A percentile compares a stretch with the other conserved stretches of the same genome.
These are phyloP conservation scores for Dendrocalamus latiflorus DNA, from an alignment of 202 grass and related monocot genomes.

Conservation along the genomic window DNA sequence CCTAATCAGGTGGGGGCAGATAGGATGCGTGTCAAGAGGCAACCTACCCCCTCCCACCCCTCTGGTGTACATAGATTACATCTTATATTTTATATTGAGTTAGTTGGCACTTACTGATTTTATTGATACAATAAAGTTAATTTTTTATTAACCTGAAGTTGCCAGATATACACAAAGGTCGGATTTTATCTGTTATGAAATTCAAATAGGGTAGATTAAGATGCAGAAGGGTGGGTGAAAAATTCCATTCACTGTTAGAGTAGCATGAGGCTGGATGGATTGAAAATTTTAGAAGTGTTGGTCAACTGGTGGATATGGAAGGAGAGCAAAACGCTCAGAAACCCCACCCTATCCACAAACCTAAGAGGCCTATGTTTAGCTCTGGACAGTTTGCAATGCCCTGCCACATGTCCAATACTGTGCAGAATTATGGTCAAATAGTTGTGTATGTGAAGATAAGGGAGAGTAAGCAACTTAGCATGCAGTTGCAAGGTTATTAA, in stretches of 20 bases:
- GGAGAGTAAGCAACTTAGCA: background rate
- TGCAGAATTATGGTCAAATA: conserved; percentile 2
- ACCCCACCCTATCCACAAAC: background rate
- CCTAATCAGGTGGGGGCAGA: background rate
- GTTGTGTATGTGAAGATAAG: background rate
- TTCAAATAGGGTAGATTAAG: background rate
- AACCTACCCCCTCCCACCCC: background rate
- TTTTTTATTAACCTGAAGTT: background rate
- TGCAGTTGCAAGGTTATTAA: too few relatives aligned
- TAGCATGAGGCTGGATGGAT: background rate
- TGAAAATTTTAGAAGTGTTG: background rate
- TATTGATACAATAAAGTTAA: background rate
- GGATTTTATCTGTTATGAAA: background rate
- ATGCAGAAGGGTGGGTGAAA: background rate
- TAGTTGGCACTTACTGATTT: background rate
- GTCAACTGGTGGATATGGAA: background rate
- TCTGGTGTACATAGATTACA: background rate
- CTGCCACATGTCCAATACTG: background rate
- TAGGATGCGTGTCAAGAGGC: background rate
- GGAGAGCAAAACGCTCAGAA: background rate
- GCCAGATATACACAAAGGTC: background rate
- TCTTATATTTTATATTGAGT: background rate
- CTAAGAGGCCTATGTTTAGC: background rate
- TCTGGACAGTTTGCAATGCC: background rate
- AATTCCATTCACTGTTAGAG: background rate